Base-by-base conservation (phyloP, 2,329 filamentous ascomycete genomes). In the Parastagonospora avenae region DNA sequence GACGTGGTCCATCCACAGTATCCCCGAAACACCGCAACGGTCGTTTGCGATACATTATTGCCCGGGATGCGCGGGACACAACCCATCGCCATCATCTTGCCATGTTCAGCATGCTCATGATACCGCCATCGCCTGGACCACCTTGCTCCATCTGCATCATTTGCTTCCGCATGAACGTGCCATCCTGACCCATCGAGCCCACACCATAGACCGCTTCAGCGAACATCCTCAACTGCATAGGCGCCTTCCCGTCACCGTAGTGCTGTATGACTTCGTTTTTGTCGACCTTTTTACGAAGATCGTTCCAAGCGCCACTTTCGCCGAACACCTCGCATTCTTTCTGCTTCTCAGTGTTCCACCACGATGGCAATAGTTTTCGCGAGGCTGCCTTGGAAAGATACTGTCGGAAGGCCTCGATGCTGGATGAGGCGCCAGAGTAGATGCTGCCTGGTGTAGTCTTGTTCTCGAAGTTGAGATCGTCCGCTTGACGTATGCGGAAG, bases 191-290 rank as follows among this genome's bases (percentile, higher is more conserved):
- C 32, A 54, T 54, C 8, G 58, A 49, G 1, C 59, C 58, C 2
- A 15, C 41, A 2, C 58, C 52, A 39, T 63, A 64, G 2, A 64
- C 55, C 7, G 39, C 45, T 27, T 65, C 62, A 0, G 46, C 64
- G 16, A 69, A 45, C 62, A 71, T 64, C 29, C 62, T 42, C 45
- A 68, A 32, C 49, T 69, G 66, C 63, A 69, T 63, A 4, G 63
- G 60, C 51, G 61, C 59, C 45, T 49, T 55, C 0, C 50, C 15
- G 14, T 63, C 52, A 8, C 55, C 58, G 50, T 70, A 70, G 32
- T 64, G 62, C 14, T 53, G 30, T 6, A 60, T 59, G 6, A 68
- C 42, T 10, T 62, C 54, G 1, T 46, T 37, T 50, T 67, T 66
- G 10, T 42, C 47, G 9, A 57, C 51, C 15, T 45, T 50, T 4